Conservation (phyloP, 768 basidiomycete genomes). For the Rhodosporidiobolus sp. region DNA sequence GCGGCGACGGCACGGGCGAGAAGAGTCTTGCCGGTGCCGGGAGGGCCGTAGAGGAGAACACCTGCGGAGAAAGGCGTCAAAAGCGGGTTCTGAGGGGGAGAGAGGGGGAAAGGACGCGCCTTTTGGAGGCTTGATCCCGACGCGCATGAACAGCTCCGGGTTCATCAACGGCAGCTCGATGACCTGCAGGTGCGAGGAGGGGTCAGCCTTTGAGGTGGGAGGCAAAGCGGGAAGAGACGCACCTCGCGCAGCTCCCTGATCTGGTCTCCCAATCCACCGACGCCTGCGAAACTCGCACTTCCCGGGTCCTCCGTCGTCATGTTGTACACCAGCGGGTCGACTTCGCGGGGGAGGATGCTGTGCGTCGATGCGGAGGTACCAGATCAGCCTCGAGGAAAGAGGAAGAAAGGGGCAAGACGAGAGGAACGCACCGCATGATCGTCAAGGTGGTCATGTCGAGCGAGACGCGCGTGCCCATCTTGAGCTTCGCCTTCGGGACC, state of each 20-base stretch:
- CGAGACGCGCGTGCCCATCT: conserved; percentile 88
- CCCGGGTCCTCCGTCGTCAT: conserved; percentile 99
- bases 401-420: not conserved
- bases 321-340: conserved; percentile 97
- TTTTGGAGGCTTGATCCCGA: conserved; percentile 93
- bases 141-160: conserved; percentile 90
- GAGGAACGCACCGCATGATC: conserved; percentile 68
- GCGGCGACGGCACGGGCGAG: conserved; percentile 95
- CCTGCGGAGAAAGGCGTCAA: conserved; percentile 2
- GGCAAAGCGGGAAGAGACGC: conserved; percentile 41
- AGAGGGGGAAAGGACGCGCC: conserved; percentile 50
- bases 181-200: conserved; percentile 53
- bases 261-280: conserved; percentile 92
- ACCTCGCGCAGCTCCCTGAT: conserved; percentile 94
- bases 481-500: conserved; percentile 84
- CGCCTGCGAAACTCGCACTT: conserved; percentile 90
- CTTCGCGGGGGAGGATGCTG: conserved; percentile 84
- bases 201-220: no score
- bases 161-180: conserved; percentile 93
- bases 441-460: conserved; percentile 99
- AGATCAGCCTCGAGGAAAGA: not conserved
- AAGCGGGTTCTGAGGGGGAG: not conserved
- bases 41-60: conserved; percentile 91
- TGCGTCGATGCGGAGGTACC: rapidly evolving
- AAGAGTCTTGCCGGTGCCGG: conserved; percentile 93